Evolutionary conservation across 2,329 filamentous ascomycete species (phyloP), one percentile per base, ranked within the genome.

Genomic region (Pyricularia pennisetigena): DNA sequence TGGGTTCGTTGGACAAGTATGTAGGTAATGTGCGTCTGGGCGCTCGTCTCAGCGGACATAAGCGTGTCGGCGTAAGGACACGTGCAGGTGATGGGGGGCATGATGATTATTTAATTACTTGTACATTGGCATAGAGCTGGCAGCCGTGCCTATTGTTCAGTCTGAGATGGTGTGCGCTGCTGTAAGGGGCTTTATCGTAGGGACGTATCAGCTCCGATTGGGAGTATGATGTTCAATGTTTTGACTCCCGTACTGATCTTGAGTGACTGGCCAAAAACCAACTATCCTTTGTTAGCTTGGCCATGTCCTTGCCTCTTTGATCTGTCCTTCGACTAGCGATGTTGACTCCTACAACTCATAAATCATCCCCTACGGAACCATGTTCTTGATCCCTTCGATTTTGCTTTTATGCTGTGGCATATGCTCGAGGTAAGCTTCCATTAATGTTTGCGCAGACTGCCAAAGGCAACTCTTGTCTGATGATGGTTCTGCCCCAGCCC

Each of bases 41-140:
- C 77, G 3, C 69, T 79, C 1, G 67, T 76, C 0, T 70, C 75
- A 0, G 75, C 78, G 2, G 75, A 74, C 2, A 71, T 80, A 12
- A 67, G 73, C 4, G 69, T 80, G 54, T 78, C 77, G 0, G 74
- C 78, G 6, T 69, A 71, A 14, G 73, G 57, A 16, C 71, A 68
- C 3, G 69, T 71, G 1, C 78, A 80, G 67, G 76, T 78, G 16
- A 70, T 80, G 65, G 75, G 74, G 3, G 78, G 72, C 0, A 74
- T 78, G 3, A 76, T 77, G 7, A 71, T 80, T 3, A 76, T 77
- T 54, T 3, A 76, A 78, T 54, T 79, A 79, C 66, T 66, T 77
- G 24, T 80, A 80, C 64, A 73, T 79, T 35, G 79, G 78, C 16
- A 79, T 79, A 74, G 78, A 80, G 69, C 73, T 80, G 10, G 75